These are phyloP conservation scores for Prosopis cineraria DNA, from an alignment of 306 rosid species.

Conservation along the genomic window DNA sequence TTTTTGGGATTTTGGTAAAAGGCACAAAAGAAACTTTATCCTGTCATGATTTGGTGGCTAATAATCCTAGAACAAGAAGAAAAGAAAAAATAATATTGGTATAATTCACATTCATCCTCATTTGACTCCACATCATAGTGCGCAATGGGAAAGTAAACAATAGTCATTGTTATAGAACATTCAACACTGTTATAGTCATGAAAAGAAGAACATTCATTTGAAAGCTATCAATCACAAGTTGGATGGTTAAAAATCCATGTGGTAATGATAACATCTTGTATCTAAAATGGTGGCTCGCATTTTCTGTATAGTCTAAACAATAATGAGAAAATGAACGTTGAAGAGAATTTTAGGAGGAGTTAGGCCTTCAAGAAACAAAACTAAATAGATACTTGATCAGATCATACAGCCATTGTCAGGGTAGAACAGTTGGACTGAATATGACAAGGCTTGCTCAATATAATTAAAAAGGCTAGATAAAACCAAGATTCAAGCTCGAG, in stretches of 20 bases:
- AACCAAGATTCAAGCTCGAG: neutral
- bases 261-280: neutral
- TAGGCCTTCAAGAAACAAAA: neutral
- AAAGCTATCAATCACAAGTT: neutral
- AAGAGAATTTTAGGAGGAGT: neutral
- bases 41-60: too few species aligned
- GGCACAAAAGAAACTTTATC: too few species aligned
- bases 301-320: neutral
- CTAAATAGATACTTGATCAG: neutral
- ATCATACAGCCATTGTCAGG: neutral
- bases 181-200: neutral
- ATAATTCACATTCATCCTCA: too few species aligned
- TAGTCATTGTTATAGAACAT: neutral
- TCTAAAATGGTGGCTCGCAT: neutral
- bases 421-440: neutral
- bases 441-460: neutral
- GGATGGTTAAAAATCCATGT: neutral
- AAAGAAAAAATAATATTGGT: too few species aligned
- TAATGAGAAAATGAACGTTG: neutral
- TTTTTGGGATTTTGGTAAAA: neutral
- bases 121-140: neutral
- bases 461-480: neutral
- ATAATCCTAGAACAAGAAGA: too few species aligned
- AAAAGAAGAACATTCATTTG: neutral
- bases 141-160: neutral